Percentiles rank a stretch among this genome's conserved stretches.
These are phyloP conservation scores for Botryotinia convoluta DNA, from an alignment of 2,329 filamentous ascomycete genomes.

Conservation along the genomic window DNA sequence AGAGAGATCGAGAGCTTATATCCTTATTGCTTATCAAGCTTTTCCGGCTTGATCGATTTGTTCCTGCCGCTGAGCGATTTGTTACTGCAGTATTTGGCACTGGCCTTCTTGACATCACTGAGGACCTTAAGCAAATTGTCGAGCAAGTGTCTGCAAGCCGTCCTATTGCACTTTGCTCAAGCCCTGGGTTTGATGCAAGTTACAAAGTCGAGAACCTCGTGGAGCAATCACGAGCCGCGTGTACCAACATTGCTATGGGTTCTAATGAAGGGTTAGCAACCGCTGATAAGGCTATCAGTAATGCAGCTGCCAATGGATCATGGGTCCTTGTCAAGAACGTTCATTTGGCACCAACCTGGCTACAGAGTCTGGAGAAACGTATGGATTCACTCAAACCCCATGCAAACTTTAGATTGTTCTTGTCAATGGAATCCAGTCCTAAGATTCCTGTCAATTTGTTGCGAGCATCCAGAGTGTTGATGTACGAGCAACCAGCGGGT, in stretches of 20 bases:
- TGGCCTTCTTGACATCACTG: slow-evolving; percentile 76
- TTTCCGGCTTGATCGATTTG: slow-evolving; percentile 92
- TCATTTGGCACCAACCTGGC: slow-evolving; percentile 90
- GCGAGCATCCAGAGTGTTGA: slow-evolving; percentile 87
- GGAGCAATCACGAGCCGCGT: slow-evolving; percentile 75
- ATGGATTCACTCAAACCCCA: slow-evolving; percentile 95
- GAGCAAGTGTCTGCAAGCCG: slow-evolving; percentile 78
- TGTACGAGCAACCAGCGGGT: slow-evolving; percentile 97
- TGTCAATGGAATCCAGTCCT: slow-evolving; percentile 95
- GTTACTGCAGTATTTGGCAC: slow-evolving; percentile 81
- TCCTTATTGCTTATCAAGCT: slow-evolving; percentile 91
- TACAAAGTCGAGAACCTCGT: slow-evolving; percentile 98
- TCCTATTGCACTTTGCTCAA: slow-evolving; percentile 89
- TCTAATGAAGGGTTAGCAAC: slow-evolving; percentile 90
- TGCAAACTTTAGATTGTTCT: slow-evolving; percentile 86
- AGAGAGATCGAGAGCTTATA: slow-evolving; percentile 72
- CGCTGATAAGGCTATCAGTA: slow-evolving; percentile 92
- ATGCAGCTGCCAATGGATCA: slow-evolving; percentile 84
- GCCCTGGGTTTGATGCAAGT: slow-evolving; percentile 93
- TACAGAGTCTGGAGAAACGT: slow-evolving; percentile 95
- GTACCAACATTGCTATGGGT: slow-evolving; percentile 98
- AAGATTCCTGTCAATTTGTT: slow-evolving; percentile 97
- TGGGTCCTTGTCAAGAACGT: slow-evolving; percentile 99
- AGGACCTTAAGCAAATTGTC: slow-evolving; percentile 83
- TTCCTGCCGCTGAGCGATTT: slow-evolving; percentile 90